A percentile compares a stretch with the other conserved stretches of the same genome.
Conservation (phyloP, 148 eudicot genomes). For the Rhododendron williamsianum region DNA sequence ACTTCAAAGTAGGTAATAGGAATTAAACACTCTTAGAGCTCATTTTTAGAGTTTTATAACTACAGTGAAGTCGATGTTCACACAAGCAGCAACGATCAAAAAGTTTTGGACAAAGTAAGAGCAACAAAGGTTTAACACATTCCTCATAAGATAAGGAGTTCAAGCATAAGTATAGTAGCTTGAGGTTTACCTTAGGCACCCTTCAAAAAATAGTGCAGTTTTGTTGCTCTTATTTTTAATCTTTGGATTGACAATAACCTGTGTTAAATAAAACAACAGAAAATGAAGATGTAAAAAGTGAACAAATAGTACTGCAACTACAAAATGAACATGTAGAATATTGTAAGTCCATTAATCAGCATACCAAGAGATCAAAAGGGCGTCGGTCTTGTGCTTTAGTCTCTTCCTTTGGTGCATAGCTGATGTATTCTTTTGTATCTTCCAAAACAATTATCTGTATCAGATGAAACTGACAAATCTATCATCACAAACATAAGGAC, state of each 20-base stretch:
- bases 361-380: conserved; percentile 94
- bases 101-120: neutral
- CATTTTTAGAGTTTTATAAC: neutral
- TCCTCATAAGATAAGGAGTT: neutral
- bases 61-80: neutral
- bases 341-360: conserved; percentile 4
- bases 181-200: conserved; percentile 70
- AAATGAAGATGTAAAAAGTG: neutral
- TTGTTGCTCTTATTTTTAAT: conserved; percentile 61
- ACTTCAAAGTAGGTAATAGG: neutral
- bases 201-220: conserved; percentile 87
- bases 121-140: neutral
- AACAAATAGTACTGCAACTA: neutral
- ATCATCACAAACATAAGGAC: neutral
- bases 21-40: neutral
- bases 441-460: conserved; percentile 84
- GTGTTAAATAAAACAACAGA: conserved; percentile 24
- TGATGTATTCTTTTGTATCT: conserved; percentile 73
- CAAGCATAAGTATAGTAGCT: neutral
- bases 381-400: conserved; percentile 58
- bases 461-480: neutral
- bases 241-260: conserved; percentile 85
- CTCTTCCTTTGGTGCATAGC: conserved; percentile 76
- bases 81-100: neutral
- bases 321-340: neutral